phyloP scores from a whole-genome alignment of 2,329 filamentous ascomycete species.

The Pyrenophora graminea region DNA sequence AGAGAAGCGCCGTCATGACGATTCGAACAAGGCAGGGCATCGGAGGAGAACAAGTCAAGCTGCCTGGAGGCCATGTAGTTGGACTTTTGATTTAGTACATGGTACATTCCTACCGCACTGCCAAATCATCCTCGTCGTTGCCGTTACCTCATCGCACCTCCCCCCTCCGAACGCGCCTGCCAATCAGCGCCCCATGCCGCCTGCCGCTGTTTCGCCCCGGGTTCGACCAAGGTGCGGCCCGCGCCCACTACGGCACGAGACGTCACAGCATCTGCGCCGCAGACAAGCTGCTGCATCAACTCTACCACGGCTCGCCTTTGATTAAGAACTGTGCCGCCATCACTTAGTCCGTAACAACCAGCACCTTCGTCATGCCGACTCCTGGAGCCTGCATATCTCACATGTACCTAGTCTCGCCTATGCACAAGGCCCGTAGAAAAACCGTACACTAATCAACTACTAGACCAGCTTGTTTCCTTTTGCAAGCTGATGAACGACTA shows the following conservation, averaged over 20 bases:
- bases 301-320: not conserved
- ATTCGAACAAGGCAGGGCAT: slow-evolving; percentile 10
- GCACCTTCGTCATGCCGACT: slow-evolving; percentile 9
- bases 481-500: no score
- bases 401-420: not conserved
- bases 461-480: no score
- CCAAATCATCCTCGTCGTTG: not conserved
- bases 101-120: slow-evolving; percentile 2
- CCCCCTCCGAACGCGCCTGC: slow-evolving; percentile 12
- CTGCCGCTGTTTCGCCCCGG: not conserved
- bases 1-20: slow-evolving; percentile 12
- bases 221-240: slow-evolving; percentile 16
- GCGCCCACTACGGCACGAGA: slow-evolving; percentile 8
- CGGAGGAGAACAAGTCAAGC: not conserved
- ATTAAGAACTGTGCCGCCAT: not conserved
- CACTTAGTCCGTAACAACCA: not conserved
- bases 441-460: no score
- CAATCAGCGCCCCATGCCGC: slow-evolving; percentile 14
- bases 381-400: slow-evolving; percentile 14
- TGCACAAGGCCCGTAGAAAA: not conserved
- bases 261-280: slow-evolving; percentile 7
- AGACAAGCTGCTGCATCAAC: not conserved
- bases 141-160: slow-evolving; percentile 17
- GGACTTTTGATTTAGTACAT: not conserved
- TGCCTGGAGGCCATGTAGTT: not conserved